Percentiles rank a stretch among this genome's conserved stretches.
These are phyloP conservation scores for Ogataea trehalophila DNA, from an alignment of 805 yeast genomes.

Conservation along the genomic window DNA sequence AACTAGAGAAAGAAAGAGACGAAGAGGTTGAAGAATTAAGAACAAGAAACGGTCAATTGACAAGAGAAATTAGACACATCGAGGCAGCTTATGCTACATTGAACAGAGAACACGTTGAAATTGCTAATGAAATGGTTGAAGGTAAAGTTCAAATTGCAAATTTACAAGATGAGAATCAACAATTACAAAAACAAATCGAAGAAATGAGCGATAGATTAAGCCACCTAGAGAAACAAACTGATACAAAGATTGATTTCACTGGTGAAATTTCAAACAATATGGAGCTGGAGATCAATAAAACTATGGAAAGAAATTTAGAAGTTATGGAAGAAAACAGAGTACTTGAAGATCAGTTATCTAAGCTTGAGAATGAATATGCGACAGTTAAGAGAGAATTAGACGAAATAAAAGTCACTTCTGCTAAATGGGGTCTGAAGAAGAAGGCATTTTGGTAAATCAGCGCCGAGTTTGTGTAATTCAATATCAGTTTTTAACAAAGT, in stretches of 20 bases:
- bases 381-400: constrained; percentile 31
- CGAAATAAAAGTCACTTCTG: constrained; percentile 27
- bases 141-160: constrained; percentile 74
- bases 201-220: constrained; percentile 40
- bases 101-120: constrained; percentile 77
- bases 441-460: constrained; percentile 23
- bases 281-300: constrained; percentile 49
- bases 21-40: constrained; percentile 57
- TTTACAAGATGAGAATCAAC: constrained; percentile 67
- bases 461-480: neutral
- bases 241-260: constrained; percentile 22
- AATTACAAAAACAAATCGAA: constrained; percentile 44
- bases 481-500: too few species aligned
- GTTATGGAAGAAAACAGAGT: constrained; percentile 60
- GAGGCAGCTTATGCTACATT: constrained; percentile 65
- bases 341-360: constrained; percentile 48
- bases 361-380: constrained; percentile 33
- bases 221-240: constrained; percentile 29
- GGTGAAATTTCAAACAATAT: constrained; percentile 29
- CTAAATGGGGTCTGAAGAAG: constrained; percentile 31
- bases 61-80: constrained; percentile 66
- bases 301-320: constrained; percentile 57
- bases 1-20: constrained; percentile 58
- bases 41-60: constrained; percentile 63
- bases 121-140: constrained; percentile 83